Conservation (phyloP, 2,329 filamentous ascomycete species). For the Colletotrichum destructivum region DNA sequence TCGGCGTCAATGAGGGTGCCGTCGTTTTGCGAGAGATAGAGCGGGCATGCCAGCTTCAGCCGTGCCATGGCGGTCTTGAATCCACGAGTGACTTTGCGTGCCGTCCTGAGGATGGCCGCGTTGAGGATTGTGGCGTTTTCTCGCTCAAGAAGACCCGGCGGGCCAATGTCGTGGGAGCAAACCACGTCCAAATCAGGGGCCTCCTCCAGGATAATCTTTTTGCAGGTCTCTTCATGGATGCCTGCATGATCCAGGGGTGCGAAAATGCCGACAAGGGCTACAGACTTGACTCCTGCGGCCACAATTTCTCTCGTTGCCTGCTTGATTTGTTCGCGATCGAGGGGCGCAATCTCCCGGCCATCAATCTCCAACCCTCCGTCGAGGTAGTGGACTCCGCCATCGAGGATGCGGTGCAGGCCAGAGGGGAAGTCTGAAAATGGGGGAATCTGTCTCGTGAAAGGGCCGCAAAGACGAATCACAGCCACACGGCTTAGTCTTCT, state of each 20-base stretch:
- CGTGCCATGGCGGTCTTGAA: conserved; percentile 63
- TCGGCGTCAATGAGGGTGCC: conserved; percentile 66
- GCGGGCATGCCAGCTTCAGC: conserved; percentile 58
- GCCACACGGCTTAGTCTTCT: conserved; percentile 60
- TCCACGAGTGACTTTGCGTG: conserved; percentile 60
- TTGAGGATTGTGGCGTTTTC: conserved; percentile 71
- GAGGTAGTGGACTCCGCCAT: conserved; percentile 58
- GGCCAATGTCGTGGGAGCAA: conserved; percentile 61
- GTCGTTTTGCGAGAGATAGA: conserved; percentile 69
- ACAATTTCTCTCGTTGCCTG: conserved; percentile 52
- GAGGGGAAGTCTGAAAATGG: conserved; percentile 63
- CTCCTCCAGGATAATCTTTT: conserved; percentile 54
- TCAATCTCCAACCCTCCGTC: conserved; percentile 65
- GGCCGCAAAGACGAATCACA: conserved; percentile 62
- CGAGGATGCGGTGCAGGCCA: conserved; percentile 56
- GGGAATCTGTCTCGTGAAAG: conserved; percentile 60
- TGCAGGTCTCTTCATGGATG: conserved; percentile 60
- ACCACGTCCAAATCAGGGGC: conserved; percentile 55
- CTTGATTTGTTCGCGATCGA: conserved; percentile 57
- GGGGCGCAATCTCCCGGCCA: conserved; percentile 58
- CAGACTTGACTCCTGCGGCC: conserved; percentile 52
- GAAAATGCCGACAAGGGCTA: conserved; percentile 63
- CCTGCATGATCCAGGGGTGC: conserved; percentile 61
- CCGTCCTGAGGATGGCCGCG: conserved; percentile 65
- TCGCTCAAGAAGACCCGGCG: conserved; percentile 60